Evolutionary conservation across 2,329 filamentous ascomycete genomes (phyloP), one percentile per base, ranked within the genome.

Genomic region (Fusarium goolgardi): DNA sequence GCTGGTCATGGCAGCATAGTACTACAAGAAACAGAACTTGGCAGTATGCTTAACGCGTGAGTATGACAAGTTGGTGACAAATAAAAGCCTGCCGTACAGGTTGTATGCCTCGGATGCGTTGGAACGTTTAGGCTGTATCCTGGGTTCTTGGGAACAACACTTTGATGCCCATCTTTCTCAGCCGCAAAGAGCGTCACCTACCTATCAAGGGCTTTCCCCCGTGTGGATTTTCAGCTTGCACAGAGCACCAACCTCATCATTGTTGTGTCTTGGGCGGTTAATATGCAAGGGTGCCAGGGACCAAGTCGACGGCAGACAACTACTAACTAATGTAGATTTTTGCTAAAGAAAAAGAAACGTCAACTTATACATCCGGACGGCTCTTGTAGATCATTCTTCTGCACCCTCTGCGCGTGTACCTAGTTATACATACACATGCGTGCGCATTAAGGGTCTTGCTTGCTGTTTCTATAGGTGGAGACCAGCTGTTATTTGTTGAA

Each of bases 81-180:
- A 39, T 44, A 25, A 21, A 18, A 25, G 34, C 21, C n/a, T 21
- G 21, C 47, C 12, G 25, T 18, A n/a, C 18, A 39, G 34, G 25
- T 12, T 37, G 34, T 32, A 18, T 47, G 21, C 31, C 18, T 64
- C 35, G 53, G 46, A 35, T 39, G 47, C n/a, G 18, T 35, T 20
- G n/a, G 35, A 43, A 44, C 37, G 21, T 32, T 57, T 63, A 50
- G 50, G 56, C 47, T 62, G 29, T 43, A 39, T 32, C 21, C n/a
- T 41, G 55, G 51, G 52, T 53, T 47, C 55, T 37, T 55, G 51
- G 46, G 18, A 50, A 37, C 27, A 59, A 51, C 23, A 55, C 65
- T 65, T 55, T 35, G 60, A 69, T 69, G 34, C 46, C 65, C 25
- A 27, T 62, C 51, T 55, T 37, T 66, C 35, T 69, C 55, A 69